Percentiles rank a stretch among this genome's conserved stretches.
Conservation (phyloP, 2,329 filamentous ascomycete species). For the Cladosporium sp. region DNA sequence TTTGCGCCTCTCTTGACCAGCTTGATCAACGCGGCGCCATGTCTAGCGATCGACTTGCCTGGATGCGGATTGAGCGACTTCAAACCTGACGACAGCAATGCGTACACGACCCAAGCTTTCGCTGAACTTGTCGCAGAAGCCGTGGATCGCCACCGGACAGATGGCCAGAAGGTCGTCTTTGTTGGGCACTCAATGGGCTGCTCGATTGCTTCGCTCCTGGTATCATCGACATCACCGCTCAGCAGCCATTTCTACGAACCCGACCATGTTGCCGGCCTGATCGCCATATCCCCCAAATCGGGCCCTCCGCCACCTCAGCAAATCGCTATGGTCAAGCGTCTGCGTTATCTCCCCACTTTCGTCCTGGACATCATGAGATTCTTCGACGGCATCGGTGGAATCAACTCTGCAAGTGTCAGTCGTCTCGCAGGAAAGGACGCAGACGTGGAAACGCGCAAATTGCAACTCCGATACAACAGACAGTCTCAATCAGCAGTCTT, state of each 20-base stretch:
- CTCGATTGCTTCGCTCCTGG: conserved; percentile 70
- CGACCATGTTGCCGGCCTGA: conserved; percentile 64
- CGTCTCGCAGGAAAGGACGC: conserved; percentile 70
- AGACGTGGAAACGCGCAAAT: conserved; percentile 59
- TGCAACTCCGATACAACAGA: conserved; percentile 72
- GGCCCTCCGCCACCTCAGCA: conserved; percentile 41
- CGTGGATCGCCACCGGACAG: conserved; percentile 69
- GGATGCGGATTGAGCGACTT: conserved; percentile 83
- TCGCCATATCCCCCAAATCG: conserved; percentile 77
- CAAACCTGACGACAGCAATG: conserved; percentile 64
- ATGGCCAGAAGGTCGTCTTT: conserved; percentile 69
- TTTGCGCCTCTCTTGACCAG: conserved; percentile 79
- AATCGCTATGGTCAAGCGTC: neutral
- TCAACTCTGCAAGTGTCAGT: conserved; percentile 70
- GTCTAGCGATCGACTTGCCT: conserved; percentile 83
- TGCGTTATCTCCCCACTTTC: conserved; percentile 58
- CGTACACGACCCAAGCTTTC: conserved; percentile 74
- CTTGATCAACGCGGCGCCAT: conserved; percentile 76
- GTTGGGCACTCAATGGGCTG: conserved; percentile 91
- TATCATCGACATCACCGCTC: conserved; percentile 55
- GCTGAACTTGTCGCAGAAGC: conserved; percentile 69
- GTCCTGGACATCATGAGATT: conserved; percentile 72
- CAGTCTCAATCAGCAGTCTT: conserved; percentile 81
- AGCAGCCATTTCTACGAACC: conserved; percentile 49
- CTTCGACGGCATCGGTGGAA: conserved; percentile 76